Evolutionary conservation across 768 basidiomycete genomes (phyloP), one percentile per base, ranked within the genome.

Genomic region (Stropharia rugosoannulata): DNA sequence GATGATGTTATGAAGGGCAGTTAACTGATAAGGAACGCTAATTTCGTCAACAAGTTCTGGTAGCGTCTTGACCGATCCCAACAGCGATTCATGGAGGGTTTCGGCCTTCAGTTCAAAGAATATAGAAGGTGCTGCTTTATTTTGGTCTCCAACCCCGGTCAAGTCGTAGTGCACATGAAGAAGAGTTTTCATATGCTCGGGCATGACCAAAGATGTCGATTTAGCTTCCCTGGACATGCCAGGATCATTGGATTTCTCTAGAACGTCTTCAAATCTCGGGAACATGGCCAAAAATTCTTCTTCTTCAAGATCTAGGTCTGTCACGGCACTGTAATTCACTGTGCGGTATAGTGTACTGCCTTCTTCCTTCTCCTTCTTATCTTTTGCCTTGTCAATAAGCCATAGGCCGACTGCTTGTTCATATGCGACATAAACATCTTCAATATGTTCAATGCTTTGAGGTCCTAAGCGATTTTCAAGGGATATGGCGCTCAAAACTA

Each of bases 211-310:
- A 46, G 56, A 47, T 25, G 62, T 42, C 49, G 56, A 47, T 27
- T 13, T 37, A 56, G 37, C 52, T 49, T 42, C 56, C 47, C 59
- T 56, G 63, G 42, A 55, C 45, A 35, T 32, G 50, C 49, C 57
- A n/a, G 25, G 35, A 51, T 49, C 32, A 39, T 8, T 40, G 6
- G 57, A 55, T 22, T 48, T 51, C 5, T 79, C 74, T 13, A 86
- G 67, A 22, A 70, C 75, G 53, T 88, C 81, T 32, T 88, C 89
- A 61, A 86, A 96, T 10, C 84, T 84, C 11, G 97, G 97, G 70
- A 99, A 99, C 27, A 98, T 68, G 5, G 82, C 73, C 43, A 86
- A 71, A 64, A 98, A 93, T 61, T 98, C 97, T 58, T 79, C 77
- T 68, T 90, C 90, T 66, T 97, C 93, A 37, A 81, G 66, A 63